Evolutionary conservation across 2,329 filamentous ascomycete genomes (phyloP).

Genomic region (Xylaria sp.): DNA sequence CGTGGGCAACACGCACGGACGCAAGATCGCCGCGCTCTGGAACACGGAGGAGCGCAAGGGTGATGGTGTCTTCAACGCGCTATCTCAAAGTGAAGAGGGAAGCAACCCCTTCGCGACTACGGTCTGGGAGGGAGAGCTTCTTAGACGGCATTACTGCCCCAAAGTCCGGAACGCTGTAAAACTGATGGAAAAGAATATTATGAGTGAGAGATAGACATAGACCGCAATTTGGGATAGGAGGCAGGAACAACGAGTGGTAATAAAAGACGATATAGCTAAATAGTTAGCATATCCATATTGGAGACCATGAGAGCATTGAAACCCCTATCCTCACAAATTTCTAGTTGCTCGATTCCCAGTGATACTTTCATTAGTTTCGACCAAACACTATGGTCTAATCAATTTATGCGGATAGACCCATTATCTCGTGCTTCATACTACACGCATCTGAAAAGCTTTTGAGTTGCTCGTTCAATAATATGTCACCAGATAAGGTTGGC

Average conservation of each 20-base stretch:
- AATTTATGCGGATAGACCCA: neutral
- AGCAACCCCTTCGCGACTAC: slow-evolving; percentile 92
- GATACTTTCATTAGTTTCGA: neutral
- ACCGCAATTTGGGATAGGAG: neutral
- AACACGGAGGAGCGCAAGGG: slow-evolving; percentile 93
- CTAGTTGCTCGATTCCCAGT: neutral
- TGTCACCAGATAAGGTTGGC: neutral
- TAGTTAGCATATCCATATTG: slow-evolving; percentile 5
- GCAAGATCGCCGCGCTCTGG: slow-evolving; percentile 88
- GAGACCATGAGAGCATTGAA: neutral
- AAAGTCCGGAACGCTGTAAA: slow-evolving; percentile 81
- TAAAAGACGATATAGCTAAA: slow-evolving; percentile 1
- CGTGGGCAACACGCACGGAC: slow-evolving; percentile 82
- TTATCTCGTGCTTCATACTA: neutral
- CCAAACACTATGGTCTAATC: neutral
- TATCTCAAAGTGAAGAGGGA: slow-evolving; percentile 79
- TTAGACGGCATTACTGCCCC: slow-evolving; percentile 87
- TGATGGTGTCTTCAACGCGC: slow-evolving; percentile 84
- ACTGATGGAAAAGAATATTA: slow-evolving; percentile 74
- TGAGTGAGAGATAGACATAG: slow-evolving; percentile 52
- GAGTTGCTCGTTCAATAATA: neutral
- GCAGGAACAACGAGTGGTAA: neutral
- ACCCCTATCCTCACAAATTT: neutral
- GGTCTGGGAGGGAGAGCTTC: slow-evolving; percentile 91
- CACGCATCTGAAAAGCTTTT: neutral